Evolutionary conservation across 371 early-diverging fungal species (phyloP).

Genomic region (Mucor ambiguus): DNA sequence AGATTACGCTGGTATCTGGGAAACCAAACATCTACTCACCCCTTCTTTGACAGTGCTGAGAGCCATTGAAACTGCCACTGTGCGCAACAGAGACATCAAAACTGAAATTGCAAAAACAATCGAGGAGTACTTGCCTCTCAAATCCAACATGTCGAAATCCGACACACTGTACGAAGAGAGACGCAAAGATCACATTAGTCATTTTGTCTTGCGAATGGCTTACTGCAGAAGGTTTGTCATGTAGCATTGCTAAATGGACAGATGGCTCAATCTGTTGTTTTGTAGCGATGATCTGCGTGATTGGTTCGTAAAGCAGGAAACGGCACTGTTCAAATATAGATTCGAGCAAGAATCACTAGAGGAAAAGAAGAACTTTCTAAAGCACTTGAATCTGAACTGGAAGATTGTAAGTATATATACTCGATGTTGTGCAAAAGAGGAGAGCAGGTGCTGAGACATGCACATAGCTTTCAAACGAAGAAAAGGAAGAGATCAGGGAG

Average conservation of each 20-base stretch:
- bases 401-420: constrained; percentile 41
- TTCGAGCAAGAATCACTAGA: constrained; percentile 57
- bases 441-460: not conserved
- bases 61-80: constrained; percentile 78
- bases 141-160: constrained; percentile 47
- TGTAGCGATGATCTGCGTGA: constrained; percentile 75
- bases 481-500: constrained; percentile 20
- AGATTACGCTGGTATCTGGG: too few species aligned
- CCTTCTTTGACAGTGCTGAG: constrained; percentile 61
- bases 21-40: not conserved
- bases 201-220: constrained; percentile 92
- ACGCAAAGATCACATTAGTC: constrained; percentile 90
- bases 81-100: constrained; percentile 74
- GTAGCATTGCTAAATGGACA: not conserved
- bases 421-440: not conserved
- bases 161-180: constrained; percentile 67
- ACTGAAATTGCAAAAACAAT: constrained; percentile 59
- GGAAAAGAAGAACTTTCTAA: constrained; percentile 63
- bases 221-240: constrained; percentile 78
- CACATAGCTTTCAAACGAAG: constrained; percentile 17
- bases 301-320: constrained; percentile 94
- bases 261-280: not conserved
- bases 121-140: constrained; percentile 72
- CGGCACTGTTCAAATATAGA: constrained; percentile 76
- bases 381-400: constrained; percentile 57